Conservation (phyloP, 2,329 filamentous ascomycete species). For the Colletotrichum sp. region DNA sequence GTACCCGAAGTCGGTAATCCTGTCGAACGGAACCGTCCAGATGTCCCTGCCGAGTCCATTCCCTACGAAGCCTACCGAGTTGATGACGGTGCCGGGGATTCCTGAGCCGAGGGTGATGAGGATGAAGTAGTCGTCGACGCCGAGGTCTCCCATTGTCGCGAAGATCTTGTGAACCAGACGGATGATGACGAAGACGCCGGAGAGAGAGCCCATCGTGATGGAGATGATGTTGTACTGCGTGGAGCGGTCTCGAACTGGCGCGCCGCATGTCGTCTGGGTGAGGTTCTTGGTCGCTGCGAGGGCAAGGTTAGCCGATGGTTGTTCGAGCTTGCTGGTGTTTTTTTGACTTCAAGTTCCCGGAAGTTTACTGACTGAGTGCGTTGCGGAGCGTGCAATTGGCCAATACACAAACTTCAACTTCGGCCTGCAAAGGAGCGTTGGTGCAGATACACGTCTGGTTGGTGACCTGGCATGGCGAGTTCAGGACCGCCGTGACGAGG, state of each 20-base stretch:
- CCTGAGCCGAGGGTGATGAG: constrained; percentile 30
- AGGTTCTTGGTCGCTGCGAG: constrained; percentile 20
- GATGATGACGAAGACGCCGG: constrained; percentile 44
- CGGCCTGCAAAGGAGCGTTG: constrained; percentile 27
- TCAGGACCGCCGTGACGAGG: constrained; percentile 25
- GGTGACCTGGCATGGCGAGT: constrained; percentile 29
- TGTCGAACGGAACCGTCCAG: constrained; percentile 48
- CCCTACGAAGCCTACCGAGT: constrained; percentile 32
- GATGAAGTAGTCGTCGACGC: constrained; percentile 43
- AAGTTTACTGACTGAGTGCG: constrained; percentile 31
- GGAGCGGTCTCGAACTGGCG: constrained; percentile 33
- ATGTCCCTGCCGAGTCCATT: constrained; percentile 56
- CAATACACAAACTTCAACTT: constrained; percentile 31
- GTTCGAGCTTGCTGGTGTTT: background rate
- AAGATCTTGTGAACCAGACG: constrained; percentile 44
- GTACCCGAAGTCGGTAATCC: constrained; percentile 48
- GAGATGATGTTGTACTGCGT: constrained; percentile 37
- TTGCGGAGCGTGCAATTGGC: constrained; percentile 33
- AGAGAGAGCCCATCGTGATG: constrained; percentile 37
- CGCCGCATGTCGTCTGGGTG: constrained; percentile 30
- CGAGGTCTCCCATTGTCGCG: constrained; percentile 36
- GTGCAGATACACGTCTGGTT: constrained; percentile 37
- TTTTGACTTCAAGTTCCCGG: background rate
- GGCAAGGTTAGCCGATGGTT: background rate
- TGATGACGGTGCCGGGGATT: constrained; percentile 35